These are phyloP conservation scores for Tetraselmis striata DNA, from an alignment of 139 green algal genomes.

Conservation along the genomic window DNA sequence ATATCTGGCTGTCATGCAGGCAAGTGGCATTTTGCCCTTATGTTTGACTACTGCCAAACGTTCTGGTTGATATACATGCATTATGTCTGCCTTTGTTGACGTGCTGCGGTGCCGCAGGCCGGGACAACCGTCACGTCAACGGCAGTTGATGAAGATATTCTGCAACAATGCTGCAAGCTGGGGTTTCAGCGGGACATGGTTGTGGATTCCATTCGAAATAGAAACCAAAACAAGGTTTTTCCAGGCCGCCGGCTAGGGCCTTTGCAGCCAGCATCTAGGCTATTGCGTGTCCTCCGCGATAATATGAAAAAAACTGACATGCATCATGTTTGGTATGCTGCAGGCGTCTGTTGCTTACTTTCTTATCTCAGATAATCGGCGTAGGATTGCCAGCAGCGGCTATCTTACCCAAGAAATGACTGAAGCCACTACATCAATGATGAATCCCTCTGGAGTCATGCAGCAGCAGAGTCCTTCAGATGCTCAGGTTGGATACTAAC, in stretches of 20 bases:
- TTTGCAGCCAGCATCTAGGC: background rate
- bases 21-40: constrained; percentile 6
- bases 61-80: background rate
- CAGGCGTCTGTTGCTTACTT: constrained; percentile 96
- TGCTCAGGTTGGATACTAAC: background rate
- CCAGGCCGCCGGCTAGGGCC: background rate
- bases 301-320: constrained; percentile 9
- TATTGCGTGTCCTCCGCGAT: background rate
- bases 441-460: constrained; percentile 14
- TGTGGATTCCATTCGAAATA: constrained; percentile 51
- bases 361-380: constrained; percentile 78
- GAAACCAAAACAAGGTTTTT: constrained; percentile 77
- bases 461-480: background rate
- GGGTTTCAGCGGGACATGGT: constrained; percentile 75
- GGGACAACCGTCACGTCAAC: constrained; percentile 41
- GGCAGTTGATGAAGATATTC: constrained; percentile 65
- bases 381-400: constrained; percentile 41
- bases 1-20: constrained; percentile 92
- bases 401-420: constrained; percentile 57
- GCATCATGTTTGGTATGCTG: background rate
- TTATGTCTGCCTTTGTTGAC: background rate
- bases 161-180: constrained; percentile 53
- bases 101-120: constrained; percentile 31
- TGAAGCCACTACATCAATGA: constrained; percentile 25
- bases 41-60: constrained; percentile 4